Evolutionary conservation across 2,329 filamentous ascomycete species (phyloP).

Genomic region (Teratosphaeria zuluensis): DNA sequence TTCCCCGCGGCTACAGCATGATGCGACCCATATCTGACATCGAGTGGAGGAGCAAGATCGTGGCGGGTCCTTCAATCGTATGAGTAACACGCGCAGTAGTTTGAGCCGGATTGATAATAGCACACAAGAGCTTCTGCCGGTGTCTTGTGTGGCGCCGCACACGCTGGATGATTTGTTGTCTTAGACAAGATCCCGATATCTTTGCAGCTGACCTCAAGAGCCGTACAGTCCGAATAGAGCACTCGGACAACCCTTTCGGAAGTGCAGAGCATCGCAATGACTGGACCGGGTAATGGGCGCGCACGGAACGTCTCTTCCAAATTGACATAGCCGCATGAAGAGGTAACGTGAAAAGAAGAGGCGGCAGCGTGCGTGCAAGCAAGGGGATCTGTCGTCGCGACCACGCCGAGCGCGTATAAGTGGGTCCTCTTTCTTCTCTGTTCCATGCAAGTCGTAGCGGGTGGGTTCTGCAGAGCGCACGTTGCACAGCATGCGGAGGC

Average conservation of each 20-base stretch:
- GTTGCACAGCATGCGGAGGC: constrained; percentile 10
- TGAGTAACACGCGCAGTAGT: not conserved
- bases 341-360: constrained; percentile 2
- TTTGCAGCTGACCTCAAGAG: not conserved
- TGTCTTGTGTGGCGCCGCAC: not conserved
- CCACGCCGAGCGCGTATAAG: not conserved
- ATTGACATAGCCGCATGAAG: not conserved
- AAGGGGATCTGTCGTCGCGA: not conserved
- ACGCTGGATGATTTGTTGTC: constrained; percentile 2
- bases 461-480: constrained; percentile 7
- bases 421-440: not conserved
- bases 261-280: not conserved
- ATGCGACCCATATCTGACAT: constrained; percentile 1
- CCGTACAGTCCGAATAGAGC: too few species aligned
- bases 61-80: not conserved
- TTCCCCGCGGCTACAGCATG: constrained; percentile 7
- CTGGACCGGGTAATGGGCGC: not conserved
- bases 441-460: constrained; percentile 9
- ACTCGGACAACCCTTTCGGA: not conserved
- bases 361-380: not conserved
- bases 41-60: constrained; percentile 1
- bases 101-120: not conserved
- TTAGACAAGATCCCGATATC: not conserved
- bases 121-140: not conserved
- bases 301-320: not conserved